Conservation (phyloP, 2,329 filamentous ascomycete species). For the Fusarium cyanostomum region DNA sequence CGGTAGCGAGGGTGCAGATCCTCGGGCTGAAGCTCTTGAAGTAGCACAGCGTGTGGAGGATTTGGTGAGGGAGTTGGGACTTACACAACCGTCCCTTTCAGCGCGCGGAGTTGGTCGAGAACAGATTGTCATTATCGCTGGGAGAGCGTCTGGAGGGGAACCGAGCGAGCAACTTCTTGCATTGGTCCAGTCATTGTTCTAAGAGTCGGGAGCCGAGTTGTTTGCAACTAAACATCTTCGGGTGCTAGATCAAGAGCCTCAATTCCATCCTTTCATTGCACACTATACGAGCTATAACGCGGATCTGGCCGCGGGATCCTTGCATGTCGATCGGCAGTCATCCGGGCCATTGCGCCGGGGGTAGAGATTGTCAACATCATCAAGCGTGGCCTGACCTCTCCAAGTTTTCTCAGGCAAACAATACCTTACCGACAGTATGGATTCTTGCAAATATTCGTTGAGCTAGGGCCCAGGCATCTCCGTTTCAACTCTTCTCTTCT, state of each 20-base stretch:
- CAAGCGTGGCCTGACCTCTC: not conserved
- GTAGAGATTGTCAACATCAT: not conserved
- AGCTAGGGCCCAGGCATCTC: not conserved
- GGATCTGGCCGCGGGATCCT: slow-evolving; percentile 5
- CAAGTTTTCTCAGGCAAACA: not conserved
- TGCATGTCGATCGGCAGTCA: slow-evolving; percentile 12
- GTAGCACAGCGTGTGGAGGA: slow-evolving; percentile 25
- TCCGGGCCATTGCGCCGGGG: not conserved
- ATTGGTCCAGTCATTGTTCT: slow-evolving; percentile 21
- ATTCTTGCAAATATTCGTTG: not conserved
- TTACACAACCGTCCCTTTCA: slow-evolving; percentile 20
- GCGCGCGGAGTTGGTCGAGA: slow-evolving; percentile 8
- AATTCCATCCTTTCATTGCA: not conserved
- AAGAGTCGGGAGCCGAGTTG: slow-evolving; percentile 1
- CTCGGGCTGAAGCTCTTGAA: slow-evolving; percentile 14
- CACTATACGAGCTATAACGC: slow-evolving; percentile 9
- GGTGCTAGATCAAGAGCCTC: slow-evolving; percentile 3
- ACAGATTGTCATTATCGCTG: slow-evolving; percentile 19
- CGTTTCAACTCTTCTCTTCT: not conserved
- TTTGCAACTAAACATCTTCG: not conserved
- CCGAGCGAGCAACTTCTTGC: slow-evolving; percentile 11
- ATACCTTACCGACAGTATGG: not conserved
- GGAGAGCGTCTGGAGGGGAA: not conserved
- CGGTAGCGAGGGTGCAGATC: not conserved
- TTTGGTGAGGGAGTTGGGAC: slow-evolving; percentile 12